Percentiles rank a stretch among this genome's conserved stretches.
Conservation (phyloP, 805 yeast species). For the Pichia californica region DNA sequence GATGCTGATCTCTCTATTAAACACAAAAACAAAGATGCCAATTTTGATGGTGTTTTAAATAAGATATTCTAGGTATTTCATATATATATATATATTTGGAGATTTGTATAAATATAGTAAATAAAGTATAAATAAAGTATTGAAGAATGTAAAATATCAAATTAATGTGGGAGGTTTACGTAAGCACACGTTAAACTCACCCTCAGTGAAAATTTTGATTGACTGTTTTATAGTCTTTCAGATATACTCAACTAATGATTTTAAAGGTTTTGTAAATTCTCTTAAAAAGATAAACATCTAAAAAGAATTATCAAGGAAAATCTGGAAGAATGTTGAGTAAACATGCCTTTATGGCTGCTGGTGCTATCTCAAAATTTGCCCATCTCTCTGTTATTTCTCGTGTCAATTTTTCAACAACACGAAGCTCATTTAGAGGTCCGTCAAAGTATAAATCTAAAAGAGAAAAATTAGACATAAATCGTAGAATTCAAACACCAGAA, state of each 20-base stretch:
- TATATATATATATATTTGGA: too few species aligned
- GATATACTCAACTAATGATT: too few species aligned
- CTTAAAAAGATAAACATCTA: too few species aligned
- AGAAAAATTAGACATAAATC: not conserved
- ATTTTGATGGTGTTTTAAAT: slow-evolving; percentile 43
- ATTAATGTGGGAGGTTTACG: too few species aligned
- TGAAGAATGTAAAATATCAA: too few species aligned
- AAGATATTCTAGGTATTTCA: slow-evolving; percentile 38
- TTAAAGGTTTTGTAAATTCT: too few species aligned
- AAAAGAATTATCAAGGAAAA: too few species aligned
- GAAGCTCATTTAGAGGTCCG: slow-evolving; percentile 1
- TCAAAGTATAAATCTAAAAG: slow-evolving; percentile 9
- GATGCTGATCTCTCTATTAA: slow-evolving; percentile 47
- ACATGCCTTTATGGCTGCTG: not conserved
- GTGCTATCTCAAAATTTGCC: not conserved
- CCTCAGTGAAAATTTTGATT: too few species aligned
- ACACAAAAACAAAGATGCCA: slow-evolving; percentile 19
- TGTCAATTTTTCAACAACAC: slow-evolving; percentile 6
- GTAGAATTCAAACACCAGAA: slow-evolving; percentile 27
- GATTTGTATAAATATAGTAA: too few species aligned
- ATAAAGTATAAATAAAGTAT: too few species aligned
- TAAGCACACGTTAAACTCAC: too few species aligned
- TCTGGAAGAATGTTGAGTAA: not conserved
- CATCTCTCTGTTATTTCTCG: not conserved
- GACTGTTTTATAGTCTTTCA: too few species aligned